Conservation (phyloP, 1,284 basidiomycete genomes). For the Laetiporus sulphureus region DNA sequence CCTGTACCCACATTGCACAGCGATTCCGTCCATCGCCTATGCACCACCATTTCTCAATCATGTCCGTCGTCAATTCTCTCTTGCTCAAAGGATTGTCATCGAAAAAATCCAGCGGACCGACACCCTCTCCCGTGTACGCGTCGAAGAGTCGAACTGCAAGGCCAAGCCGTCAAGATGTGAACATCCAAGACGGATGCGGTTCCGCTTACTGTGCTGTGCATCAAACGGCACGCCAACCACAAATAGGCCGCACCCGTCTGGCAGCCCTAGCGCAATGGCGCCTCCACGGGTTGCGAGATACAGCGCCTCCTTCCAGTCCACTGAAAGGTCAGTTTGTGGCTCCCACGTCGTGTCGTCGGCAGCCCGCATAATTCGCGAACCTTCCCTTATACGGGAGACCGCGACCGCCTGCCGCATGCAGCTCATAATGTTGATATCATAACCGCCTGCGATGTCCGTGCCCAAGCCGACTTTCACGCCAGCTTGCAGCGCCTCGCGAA, state of each 20-base stretch:
- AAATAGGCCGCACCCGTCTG: slow-evolving; percentile 45
- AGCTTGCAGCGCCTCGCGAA: slow-evolving; percentile 64
- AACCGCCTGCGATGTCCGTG: slow-evolving; percentile 82
- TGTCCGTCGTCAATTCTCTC: slow-evolving; percentile 37
- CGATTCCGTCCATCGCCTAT: slow-evolving; percentile 67
- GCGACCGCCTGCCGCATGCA: slow-evolving; percentile 75
- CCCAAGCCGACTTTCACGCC: slow-evolving; percentile 72
- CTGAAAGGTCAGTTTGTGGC: slow-evolving; percentile 13
- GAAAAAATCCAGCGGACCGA: slow-evolving; percentile 68
- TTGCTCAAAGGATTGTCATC: slow-evolving; percentile 28
- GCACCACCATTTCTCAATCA: slow-evolving; percentile 87
- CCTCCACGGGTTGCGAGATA: slow-evolving; percentile 79
- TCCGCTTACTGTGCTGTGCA: slow-evolving; percentile 66
- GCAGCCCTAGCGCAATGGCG: slow-evolving; percentile 55
- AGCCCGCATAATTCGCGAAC: slow-evolving; percentile 31
- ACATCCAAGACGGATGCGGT: neutral
- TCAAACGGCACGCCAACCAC: slow-evolving; percentile 71
- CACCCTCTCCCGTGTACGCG: slow-evolving; percentile 29
- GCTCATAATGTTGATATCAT: slow-evolving; percentile 68
- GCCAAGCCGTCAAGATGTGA: neutral
- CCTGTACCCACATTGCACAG: slow-evolving; percentile 68
- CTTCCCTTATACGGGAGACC: slow-evolving; percentile 68
- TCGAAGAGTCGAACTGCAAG: slow-evolving; percentile 47
- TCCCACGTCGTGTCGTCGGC: slow-evolving; percentile 2
- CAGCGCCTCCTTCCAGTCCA: slow-evolving; percentile 67